These are phyloP conservation scores for Exophiala xenobiotica DNA, from an alignment of 2,329 filamentous ascomycete genomes.

Conservation along the genomic window DNA sequence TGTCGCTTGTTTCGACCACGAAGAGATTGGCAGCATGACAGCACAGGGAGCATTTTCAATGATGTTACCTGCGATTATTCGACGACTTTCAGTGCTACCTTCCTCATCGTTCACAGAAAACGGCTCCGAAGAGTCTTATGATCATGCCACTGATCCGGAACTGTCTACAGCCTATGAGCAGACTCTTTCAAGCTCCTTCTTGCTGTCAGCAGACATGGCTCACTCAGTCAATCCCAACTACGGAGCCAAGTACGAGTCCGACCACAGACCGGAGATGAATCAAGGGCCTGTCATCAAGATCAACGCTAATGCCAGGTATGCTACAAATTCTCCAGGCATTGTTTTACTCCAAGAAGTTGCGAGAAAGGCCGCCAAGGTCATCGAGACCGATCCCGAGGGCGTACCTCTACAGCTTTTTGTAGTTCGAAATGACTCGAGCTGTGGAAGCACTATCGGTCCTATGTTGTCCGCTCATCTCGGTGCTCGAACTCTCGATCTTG, in stretches of 20 bases:
- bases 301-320: slow-evolving; percentile 96
- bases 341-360: slow-evolving; percentile 89
- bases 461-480: slow-evolving; percentile 88
- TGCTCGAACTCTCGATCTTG: slow-evolving; percentile 83
- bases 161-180: slow-evolving; percentile 86
- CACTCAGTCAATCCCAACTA: slow-evolving; percentile 97
- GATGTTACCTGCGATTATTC: slow-evolving; percentile 80
- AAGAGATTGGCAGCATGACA: slow-evolving; percentile 90
- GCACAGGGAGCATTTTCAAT: slow-evolving; percentile 94
- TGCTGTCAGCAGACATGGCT: slow-evolving; percentile 96
- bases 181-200: slow-evolving; percentile 84
- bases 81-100: slow-evolving; percentile 78
- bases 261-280: slow-evolving; percentile 93
- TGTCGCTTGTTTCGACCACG: slow-evolving; percentile 95
- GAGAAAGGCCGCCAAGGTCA: slow-evolving; percentile 52
- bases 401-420: slow-evolving; percentile 95
- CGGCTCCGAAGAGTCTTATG: slow-evolving; percentile 64
- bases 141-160: slow-evolving; percentile 59
- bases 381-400: slow-evolving; percentile 56
- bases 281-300: slow-evolving; percentile 95
- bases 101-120: slow-evolving; percentile 52
- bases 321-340: slow-evolving; percentile 93
- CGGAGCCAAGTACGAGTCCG: slow-evolving; percentile 81
- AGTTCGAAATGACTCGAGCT: slow-evolving; percentile 90
- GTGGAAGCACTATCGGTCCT: slow-evolving; percentile 96